A percentile compares a stretch with the other conserved stretches of the same genome.
phyloP scores from a whole-genome alignment of 2,329 filamentous ascomycete species.

The Curvularia eragrostidis region DNA sequence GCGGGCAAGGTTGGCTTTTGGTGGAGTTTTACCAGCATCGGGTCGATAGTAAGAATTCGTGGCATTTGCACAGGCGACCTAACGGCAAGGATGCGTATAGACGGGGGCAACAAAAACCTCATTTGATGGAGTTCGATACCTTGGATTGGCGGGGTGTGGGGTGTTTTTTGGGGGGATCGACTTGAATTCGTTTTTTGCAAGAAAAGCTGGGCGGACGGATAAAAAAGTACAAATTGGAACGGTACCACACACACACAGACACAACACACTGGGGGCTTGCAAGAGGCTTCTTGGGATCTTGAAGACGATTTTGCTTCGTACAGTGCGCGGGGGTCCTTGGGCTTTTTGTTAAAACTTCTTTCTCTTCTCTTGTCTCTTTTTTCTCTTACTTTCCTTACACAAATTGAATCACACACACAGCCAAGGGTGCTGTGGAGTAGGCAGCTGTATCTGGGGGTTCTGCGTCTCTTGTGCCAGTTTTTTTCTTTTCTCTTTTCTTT shows the following conservation, averaged over 20 bases:
- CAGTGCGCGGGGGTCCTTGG: slow-evolving; percentile 16
- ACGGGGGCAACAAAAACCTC: slow-evolving; percentile 38
- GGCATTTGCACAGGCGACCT: slow-evolving; percentile 49
- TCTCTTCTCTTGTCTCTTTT: slow-evolving; percentile 14
- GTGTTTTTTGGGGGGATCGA: slow-evolving; percentile 45
- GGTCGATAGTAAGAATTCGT: slow-evolving; percentile 48
- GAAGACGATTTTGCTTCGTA: slow-evolving; percentile 22
- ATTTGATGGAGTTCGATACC: slow-evolving; percentile 51
- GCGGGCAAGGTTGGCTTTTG: slow-evolving; percentile 45
- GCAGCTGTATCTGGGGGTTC: slow-evolving; percentile 6
- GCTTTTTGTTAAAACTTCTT: slow-evolving; percentile 18
- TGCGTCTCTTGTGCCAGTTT: slow-evolving; percentile 13
- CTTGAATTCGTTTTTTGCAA: slow-evolving; percentile 32
- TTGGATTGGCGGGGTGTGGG: slow-evolving; percentile 29
- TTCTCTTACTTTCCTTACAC: slow-evolving; percentile 14
- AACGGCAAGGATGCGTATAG: slow-evolving; percentile 46
- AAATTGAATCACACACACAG: slow-evolving; percentile 24
- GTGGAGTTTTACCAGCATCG: slow-evolving; percentile 48
- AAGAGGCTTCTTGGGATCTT: slow-evolving; percentile 29
- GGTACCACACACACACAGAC: too few species aligned
- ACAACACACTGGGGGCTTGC: slow-evolving; percentile 33
- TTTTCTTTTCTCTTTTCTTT: slow-evolving; percentile 1
- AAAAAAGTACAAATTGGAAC: slow-evolving; percentile 43
- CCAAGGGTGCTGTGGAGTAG: slow-evolving; percentile 12
- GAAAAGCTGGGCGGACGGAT: slow-evolving; percentile 39